Evolutionary conservation across 345 rosid species (phyloP).

Genomic region (Cardamine resedifolia): DNA sequence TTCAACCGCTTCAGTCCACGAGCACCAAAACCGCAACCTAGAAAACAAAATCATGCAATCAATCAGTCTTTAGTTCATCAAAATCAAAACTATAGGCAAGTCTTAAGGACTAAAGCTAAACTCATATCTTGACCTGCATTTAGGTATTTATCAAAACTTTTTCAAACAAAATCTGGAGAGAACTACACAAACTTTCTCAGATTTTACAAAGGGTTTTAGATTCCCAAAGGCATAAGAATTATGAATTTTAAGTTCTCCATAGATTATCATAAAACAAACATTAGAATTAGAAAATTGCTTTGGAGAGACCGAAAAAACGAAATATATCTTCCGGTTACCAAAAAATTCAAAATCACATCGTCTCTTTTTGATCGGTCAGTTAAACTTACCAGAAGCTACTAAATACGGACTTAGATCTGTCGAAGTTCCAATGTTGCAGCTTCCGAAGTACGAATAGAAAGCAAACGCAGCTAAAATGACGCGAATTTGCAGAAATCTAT

Average conservation of each 20-base stretch:
- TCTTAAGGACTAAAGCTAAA: not conserved
- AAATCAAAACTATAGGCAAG: not conserved
- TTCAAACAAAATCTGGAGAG: constrained; percentile 13
- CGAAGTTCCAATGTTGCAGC: not conserved
- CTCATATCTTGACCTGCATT: not conserved
- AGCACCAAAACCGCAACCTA: not conserved
- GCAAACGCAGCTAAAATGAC: not conserved
- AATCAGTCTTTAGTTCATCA: constrained; percentile 26
- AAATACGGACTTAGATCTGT: constrained; percentile 10
- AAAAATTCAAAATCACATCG: constrained; percentile 4
- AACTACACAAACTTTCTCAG: constrained; percentile 1
- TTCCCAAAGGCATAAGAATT: not conserved
- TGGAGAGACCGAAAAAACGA: not conserved
- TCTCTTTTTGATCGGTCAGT: not conserved
- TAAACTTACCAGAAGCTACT: constrained; percentile 9
- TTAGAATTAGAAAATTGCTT: not conserved
- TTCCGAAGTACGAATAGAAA: not conserved
- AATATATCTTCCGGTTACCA: not conserved
- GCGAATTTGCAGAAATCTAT: constrained; percentile 29
- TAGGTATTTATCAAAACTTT: not conserved
- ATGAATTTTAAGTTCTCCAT: not conserved
- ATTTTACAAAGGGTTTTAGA: not conserved
- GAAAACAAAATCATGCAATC: constrained; percentile 1
- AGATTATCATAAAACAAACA: not conserved
- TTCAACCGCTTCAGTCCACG: not conserved